phyloP scores from a whole-genome alignment of 2,329 filamentous ascomycete species.

The Scedosporium dehoogii region DNA sequence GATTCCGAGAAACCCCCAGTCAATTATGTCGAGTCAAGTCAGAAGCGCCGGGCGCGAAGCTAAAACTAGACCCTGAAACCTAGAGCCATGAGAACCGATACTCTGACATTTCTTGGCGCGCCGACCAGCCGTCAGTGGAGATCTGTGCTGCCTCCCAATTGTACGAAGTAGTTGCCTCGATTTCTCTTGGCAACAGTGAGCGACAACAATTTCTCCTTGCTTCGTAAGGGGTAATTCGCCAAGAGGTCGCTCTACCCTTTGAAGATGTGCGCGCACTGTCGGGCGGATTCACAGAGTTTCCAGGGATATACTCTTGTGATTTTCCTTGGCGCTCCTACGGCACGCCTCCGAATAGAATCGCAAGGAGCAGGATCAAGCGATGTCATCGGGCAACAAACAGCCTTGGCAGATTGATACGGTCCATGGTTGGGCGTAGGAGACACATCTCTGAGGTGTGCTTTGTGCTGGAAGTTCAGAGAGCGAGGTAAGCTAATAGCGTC shows the following conservation, averaged over 20 bases:
- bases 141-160: not conserved
- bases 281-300: not conserved
- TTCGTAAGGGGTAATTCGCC: not conserved
- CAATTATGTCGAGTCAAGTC: not conserved
- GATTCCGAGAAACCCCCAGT: not conserved
- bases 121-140: not conserved
- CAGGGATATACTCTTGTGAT: not conserved
- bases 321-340: not conserved
- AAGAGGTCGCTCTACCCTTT: not conserved
- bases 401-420: not conserved
- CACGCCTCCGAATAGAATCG: not conserved
- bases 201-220: too few species aligned
- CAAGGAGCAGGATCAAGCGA: not conserved
- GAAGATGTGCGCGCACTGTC: not conserved
- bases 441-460: too few species aligned
- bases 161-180: too few species aligned
- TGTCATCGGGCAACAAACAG: not conserved
- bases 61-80: not conserved
- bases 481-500: not conserved
- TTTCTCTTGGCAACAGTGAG: too few species aligned
- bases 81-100: not conserved
- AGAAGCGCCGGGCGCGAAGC: not conserved
- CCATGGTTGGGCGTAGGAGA: too few species aligned
- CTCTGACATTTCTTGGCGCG: not conserved
- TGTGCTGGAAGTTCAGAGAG: not conserved